phyloP scores from a whole-genome alignment of 2,329 filamentous ascomycete species.

The Rhynchosporium agropyri region DNA sequence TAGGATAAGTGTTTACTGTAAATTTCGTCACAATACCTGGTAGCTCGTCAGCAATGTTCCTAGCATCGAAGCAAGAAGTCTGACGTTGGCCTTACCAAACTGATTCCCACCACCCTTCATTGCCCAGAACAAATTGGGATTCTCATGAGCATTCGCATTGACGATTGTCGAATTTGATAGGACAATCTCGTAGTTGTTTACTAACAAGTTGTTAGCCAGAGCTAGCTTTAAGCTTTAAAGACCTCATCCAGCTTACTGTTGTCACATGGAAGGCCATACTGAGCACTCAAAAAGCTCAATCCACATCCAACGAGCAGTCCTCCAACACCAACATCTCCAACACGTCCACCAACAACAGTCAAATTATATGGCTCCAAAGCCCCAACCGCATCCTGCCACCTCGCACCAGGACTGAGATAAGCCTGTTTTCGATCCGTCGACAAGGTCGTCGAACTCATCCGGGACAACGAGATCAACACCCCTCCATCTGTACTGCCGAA shows the following conservation, averaged over 20 bases:
- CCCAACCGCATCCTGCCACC: constrained; percentile 30
- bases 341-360: constrained; percentile 48
- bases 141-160: constrained; percentile 30
- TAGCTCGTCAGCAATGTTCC: constrained; percentile 26
- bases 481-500: constrained; percentile 44
- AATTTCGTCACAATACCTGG: constrained; percentile 44
- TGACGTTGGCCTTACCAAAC: constrained; percentile 33
- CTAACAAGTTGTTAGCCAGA: constrained; percentile 18
- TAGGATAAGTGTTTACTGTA: constrained; percentile 40
- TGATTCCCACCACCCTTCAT: constrained; percentile 37
- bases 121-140: constrained; percentile 35
- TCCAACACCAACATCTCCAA: constrained; percentile 47
- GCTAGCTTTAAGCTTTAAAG: not conserved
- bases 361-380: constrained; percentile 28
- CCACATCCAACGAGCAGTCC: constrained; percentile 46
- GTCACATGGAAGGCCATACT: constrained; percentile 52
- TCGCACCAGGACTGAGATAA: constrained; percentile 40
- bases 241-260: constrained; percentile 37
- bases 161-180: constrained; percentile 32
- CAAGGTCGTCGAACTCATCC: constrained; percentile 40
- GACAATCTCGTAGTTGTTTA: constrained; percentile 49
- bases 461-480: constrained; percentile 43
- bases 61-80: constrained; percentile 29
- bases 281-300: constrained; percentile 34
- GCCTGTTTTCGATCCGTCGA: constrained; percentile 37